Base-by-base conservation (phyloP, 2,329 filamentous ascomycete genomes). In the Trichoderma sp. region DNA sequence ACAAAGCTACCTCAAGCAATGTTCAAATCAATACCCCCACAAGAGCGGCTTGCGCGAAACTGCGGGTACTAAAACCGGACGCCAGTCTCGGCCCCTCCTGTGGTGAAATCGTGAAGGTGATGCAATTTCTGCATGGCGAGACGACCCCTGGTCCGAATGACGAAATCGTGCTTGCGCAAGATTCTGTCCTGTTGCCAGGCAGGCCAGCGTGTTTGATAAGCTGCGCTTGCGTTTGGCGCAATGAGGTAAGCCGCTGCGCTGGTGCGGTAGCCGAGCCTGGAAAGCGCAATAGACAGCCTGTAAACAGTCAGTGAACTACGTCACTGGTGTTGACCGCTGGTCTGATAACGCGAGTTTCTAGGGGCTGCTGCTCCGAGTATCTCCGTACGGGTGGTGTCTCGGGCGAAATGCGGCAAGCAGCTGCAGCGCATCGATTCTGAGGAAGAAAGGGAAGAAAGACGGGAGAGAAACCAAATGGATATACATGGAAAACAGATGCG, bases 241-340 rank as follows among this genome's bases (percentile, higher is more conserved):
- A 52, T 29, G 27, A 33, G 64, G 56, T 67, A 57, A 65, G 43
- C 55, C 55, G 16, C 11, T 57, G 27, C 29, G 55, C 27, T 31
- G 40, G 27, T 49, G 40, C 58, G 31, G 37, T 31, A 31, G 24
- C 19, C 58, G 14, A 7, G 61, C n/a, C 61, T 37, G 49, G 63
- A 59, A 56, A 24, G 49, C 19, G 33, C 27, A 49, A 43, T 21
- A 31, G 27, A 40, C 27, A 14, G 33, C 33, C 33, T 13, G 33
- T 35, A 5, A 35, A 35, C 13, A 5, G 11, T 24, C 27, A 49
- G 56, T 21, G 40, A 35, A 53, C 40, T 60, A 68, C 65, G 65
- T 68, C 65, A 68, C 57, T 61, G 65, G 27, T 19, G 56, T 49
- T 61, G 57, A 68, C 65, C 56, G 65, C 65, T 43, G 35, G 31